These are phyloP conservation scores for Furcasterigmium furcatum DNA, from an alignment of 2,329 filamentous ascomycete species.

Conservation along the genomic window DNA sequence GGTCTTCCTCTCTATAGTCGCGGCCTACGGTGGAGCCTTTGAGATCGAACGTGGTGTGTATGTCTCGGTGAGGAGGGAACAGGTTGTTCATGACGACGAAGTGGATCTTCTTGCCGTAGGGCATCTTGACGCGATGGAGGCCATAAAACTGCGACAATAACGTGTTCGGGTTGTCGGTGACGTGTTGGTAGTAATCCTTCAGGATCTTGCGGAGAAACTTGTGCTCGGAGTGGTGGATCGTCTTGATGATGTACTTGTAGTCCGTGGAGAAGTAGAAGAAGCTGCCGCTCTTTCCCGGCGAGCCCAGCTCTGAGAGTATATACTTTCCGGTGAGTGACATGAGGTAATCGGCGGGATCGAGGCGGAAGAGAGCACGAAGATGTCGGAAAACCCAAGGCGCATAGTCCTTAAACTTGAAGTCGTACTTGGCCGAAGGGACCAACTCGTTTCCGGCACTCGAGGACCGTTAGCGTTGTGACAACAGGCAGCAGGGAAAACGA, in stretches of 20 bases:
- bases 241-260: constrained; percentile 99
- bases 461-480: constrained; percentile 27
- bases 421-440: constrained; percentile 96
- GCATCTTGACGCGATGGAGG: constrained; percentile 95
- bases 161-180: constrained; percentile 91
- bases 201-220: constrained; percentile 81
- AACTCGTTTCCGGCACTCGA: constrained; percentile 88
- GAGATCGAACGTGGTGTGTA: constrained; percentile 93
- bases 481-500: not conserved
- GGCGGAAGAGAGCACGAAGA: constrained; percentile 79
- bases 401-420: constrained; percentile 99
- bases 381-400: constrained; percentile 99
- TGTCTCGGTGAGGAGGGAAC: constrained; percentile 94
- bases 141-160: constrained; percentile 97
- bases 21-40: constrained; percentile 95
- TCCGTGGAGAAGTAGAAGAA: constrained; percentile 99
- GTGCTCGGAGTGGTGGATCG: constrained; percentile 93
- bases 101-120: constrained; percentile 96
- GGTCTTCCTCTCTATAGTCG: constrained; percentile 83
- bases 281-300: constrained; percentile 95
- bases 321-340: constrained; percentile 99
- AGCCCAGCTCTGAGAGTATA: constrained; percentile 94
- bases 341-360: constrained; percentile 95
- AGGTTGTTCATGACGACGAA: constrained; percentile 99
- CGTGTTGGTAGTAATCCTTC: constrained; percentile 91